phyloP scores from a whole-genome alignment of 352 stramenopile genomes.

The Phytophthora agathidicida region DNA sequence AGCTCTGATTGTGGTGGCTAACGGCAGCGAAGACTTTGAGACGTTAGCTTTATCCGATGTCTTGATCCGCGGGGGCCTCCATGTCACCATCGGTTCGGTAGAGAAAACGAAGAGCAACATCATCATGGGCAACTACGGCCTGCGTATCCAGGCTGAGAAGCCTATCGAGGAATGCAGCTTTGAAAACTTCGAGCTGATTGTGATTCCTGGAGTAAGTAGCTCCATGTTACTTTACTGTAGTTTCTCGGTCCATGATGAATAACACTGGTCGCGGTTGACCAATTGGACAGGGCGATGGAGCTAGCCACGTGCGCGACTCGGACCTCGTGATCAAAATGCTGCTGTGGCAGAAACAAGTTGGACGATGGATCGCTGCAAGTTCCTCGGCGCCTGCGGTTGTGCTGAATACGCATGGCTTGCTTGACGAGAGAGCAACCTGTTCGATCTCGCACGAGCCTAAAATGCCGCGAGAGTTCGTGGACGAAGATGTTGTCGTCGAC shows the following conservation, averaged over 20 bases:
- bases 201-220: conserved; percentile 62
- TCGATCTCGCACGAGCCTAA: conserved; percentile 42
- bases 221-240: no score
- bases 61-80: conserved; percentile 58
- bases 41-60: conserved; percentile 66
- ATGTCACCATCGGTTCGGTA: conserved; percentile 64
- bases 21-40: conserved; percentile 77
- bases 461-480: conserved; percentile 52
- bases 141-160: conserved; percentile 68
- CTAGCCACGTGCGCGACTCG: conserved; percentile 51
- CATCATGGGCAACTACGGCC: conserved; percentile 61
- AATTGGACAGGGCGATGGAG: conserved; percentile 46
- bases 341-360: conserved; percentile 52
- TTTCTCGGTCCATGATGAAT: neutral
- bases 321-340: conserved; percentile 72
- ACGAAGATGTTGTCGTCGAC: conserved; percentile 68
- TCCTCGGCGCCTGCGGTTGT: conserved; percentile 56
- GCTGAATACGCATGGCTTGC: conserved; percentile 48
- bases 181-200: conserved; percentile 69
- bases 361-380: conserved; percentile 58
- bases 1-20: conserved; percentile 61
- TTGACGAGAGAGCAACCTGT: conserved; percentile 56
- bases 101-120: conserved; percentile 64
- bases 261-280: neutral
- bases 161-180: conserved; percentile 73